Evolutionary conservation across 2,329 filamentous ascomycete genomes (phyloP).

Genomic region (Biscogniauxia sp.): DNA sequence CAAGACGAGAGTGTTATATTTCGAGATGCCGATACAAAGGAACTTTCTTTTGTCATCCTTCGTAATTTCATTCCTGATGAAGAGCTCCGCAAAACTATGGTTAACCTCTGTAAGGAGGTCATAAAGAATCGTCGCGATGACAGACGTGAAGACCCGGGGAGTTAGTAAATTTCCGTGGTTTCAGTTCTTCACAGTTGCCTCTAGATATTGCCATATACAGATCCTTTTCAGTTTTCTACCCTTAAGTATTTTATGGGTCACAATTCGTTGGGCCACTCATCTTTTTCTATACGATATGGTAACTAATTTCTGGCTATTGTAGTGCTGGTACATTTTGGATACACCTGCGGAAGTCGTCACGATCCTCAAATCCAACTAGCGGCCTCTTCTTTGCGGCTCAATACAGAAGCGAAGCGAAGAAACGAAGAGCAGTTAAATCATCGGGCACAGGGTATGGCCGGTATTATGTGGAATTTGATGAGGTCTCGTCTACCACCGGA

Average conservation of each 20-base stretch:
- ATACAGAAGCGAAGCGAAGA: constrained; percentile 5
- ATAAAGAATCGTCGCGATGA: constrained; percentile 9
- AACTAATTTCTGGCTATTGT: neutral
- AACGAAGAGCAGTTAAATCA: constrained; percentile 9
- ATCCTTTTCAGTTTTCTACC: neutral
- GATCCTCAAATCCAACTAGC: constrained; percentile 10
- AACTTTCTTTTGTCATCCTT: constrained; percentile 20
- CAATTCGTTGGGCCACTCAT: neutral
- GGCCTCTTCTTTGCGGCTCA: neutral
- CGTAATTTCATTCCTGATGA: constrained; percentile 20
- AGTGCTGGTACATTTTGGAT: constrained; percentile 20
- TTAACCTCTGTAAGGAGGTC: constrained; percentile 14
- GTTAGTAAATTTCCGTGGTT: neutral
- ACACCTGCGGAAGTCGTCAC: constrained; percentile 14
- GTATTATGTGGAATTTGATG: constrained; percentile 23
- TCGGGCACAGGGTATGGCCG: constrained; percentile 20
- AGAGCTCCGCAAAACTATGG: constrained; percentile 12
- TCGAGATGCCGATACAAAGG: constrained; percentile 19
- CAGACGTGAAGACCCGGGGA: constrained; percentile 12
- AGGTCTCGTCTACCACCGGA: constrained; percentile 15
- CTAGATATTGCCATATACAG: neutral
- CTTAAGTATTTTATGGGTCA: too few relatives aligned
- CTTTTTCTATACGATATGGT: neutral
- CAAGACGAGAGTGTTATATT: constrained; percentile 25
- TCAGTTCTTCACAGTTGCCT: neutral